Percentiles rank a stretch among this genome's conserved stretches.
Conservation (phyloP, 768 basidiomycete genomes). For the Nidularia sp. region DNA sequence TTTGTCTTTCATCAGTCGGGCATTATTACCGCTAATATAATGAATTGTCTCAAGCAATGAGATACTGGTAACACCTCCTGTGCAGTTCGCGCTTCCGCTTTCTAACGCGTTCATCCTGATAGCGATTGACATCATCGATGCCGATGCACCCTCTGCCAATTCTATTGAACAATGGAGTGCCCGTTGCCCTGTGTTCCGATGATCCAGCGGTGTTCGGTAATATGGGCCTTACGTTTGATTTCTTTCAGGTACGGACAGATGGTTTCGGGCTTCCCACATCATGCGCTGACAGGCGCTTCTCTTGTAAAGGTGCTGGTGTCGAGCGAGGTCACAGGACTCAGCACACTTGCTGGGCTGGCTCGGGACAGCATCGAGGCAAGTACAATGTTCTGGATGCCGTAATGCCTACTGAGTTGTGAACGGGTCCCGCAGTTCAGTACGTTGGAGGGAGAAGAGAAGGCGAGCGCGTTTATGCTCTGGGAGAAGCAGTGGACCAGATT, state of each 20-base stretch:
- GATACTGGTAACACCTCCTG: conserved; percentile 46
- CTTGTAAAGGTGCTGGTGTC: conserved; percentile 52
- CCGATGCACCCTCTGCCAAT: conserved; percentile 73
- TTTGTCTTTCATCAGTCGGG: conserved; percentile 3
- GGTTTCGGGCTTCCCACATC: not conserved
- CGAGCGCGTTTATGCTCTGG: conserved; percentile 35
- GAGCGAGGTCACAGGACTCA: conserved; percentile 63
- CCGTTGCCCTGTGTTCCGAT: conserved; percentile 68
- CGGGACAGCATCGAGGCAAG: conserved; percentile 61
- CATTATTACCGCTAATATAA: not conserved
- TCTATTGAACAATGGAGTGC: conserved; percentile 69
- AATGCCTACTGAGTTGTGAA: not conserved
- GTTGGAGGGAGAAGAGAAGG: conserved; percentile 43
- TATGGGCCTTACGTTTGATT: conserved; percentile 76
- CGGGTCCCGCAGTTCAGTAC: conserved; percentile 13
- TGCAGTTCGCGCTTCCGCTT: not conserved
- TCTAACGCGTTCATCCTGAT: conserved; percentile 2
- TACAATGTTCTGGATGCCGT: not conserved
- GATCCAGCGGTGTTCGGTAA: conserved; percentile 78
- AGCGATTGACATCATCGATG: conserved; percentile 78
- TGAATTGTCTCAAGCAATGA: conserved; percentile 49
- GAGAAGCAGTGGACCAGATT: conserved; percentile 45
- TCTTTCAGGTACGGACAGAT: conserved; percentile 52
- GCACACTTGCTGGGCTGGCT: conserved; percentile 58
- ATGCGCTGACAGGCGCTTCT: not conserved